Conservation (phyloP, 1,284 basidiomycete genomes). For the Moesziomyces sp. region DNA sequence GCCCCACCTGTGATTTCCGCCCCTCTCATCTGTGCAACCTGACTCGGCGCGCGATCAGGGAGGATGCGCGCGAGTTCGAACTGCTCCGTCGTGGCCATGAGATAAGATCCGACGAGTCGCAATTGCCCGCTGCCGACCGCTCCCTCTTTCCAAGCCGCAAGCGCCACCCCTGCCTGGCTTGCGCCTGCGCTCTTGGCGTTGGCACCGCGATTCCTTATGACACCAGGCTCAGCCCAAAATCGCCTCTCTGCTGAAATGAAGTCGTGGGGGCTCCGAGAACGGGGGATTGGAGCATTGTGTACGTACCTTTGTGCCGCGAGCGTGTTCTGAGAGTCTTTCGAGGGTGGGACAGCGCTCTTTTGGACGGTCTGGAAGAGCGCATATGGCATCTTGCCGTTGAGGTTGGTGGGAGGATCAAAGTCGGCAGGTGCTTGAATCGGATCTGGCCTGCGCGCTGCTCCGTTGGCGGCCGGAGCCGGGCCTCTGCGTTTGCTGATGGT, state of each 20-base stretch:
- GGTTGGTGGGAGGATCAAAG: slow-evolving; percentile 28
- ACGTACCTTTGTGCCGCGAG: slow-evolving; percentile 20
- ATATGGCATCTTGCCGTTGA: slow-evolving; percentile 50
- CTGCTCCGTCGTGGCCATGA: neutral
- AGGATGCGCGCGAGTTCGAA: neutral
- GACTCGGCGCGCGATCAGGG: neutral
- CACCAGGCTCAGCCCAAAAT: too few species aligned
- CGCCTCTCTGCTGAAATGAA: too few species aligned
- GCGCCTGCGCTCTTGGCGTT: neutral
- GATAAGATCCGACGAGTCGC: too few species aligned
- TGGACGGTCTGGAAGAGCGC: slow-evolving; percentile 39
- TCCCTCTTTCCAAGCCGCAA: neutral
- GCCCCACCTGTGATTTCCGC: neutral
- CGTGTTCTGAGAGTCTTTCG: neutral
- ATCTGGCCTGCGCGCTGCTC: slow-evolving; percentile 10
- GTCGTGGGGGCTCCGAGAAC: too few species aligned
- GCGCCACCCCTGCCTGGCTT: neutral
- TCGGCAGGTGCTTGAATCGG: slow-evolving; percentile 19
- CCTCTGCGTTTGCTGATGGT: slow-evolving; percentile 20
- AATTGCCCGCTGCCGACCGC: neutral
- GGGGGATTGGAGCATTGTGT: neutral
- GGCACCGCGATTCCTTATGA: neutral
- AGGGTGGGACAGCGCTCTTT: slow-evolving; percentile 3
- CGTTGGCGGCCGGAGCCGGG: slow-evolving; percentile 8
- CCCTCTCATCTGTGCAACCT: neutral